These are phyloP conservation scores for Chrysoporthe cubensis DNA, from an alignment of 2,329 filamentous ascomycete species.

Conservation along the genomic window DNA sequence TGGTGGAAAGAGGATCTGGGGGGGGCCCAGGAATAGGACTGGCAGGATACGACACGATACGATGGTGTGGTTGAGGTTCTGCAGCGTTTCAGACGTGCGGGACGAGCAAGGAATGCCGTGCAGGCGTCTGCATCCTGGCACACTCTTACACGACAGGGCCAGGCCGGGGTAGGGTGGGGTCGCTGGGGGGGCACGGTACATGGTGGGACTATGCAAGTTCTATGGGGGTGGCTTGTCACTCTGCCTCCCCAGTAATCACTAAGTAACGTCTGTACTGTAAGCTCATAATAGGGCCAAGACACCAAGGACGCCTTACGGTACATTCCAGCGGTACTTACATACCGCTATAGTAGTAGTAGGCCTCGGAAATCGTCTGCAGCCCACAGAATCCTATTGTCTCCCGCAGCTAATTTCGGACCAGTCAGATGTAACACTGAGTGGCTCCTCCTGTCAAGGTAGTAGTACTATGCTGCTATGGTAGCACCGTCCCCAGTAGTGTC, in stretches of 20 bases:
- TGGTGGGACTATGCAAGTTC: too few relatives aligned
- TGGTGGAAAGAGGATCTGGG: neutral
- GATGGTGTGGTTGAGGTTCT: constrained; percentile 33
- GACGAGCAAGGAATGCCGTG: constrained; percentile 34
- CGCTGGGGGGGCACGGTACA: neutral
- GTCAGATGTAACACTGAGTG: too few relatives aligned
- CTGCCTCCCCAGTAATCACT: too few relatives aligned
- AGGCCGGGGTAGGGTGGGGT: neutral
- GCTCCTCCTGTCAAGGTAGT: neutral
- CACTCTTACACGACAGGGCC: neutral
- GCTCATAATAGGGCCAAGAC: too few relatives aligned
- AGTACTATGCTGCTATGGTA: neutral
- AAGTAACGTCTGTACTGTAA: too few relatives aligned
- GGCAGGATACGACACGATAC: constrained; percentile 31
- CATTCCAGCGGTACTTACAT: too few relatives aligned
- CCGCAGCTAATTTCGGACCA: too few relatives aligned
- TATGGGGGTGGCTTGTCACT: too few relatives aligned
- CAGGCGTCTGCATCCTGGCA: constrained; percentile 18
- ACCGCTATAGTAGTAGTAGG: too few relatives aligned
- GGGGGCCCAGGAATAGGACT: constrained; percentile 1
- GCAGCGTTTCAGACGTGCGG: constrained; percentile 48
- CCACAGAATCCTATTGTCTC: too few relatives aligned
- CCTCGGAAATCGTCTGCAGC: too few relatives aligned
- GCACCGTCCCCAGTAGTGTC: neutral
- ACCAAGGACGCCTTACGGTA: neutral